phyloP scores from a whole-genome alignment of 768 basidiomycete species.

The Russula sp. region DNA sequence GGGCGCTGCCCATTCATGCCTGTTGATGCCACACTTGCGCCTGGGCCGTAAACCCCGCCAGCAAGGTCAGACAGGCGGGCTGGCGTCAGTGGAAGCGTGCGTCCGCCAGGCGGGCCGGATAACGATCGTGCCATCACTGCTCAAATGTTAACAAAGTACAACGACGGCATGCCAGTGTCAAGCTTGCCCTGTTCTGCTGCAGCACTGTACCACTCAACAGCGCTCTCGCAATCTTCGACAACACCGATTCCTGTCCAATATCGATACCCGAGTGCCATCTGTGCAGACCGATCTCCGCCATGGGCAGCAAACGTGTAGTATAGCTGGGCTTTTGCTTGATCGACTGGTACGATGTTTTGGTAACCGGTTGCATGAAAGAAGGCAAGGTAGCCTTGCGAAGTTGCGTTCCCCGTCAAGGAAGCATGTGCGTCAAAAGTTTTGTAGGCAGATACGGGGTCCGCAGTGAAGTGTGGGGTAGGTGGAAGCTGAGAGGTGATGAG shows the following conservation, averaged over 20 bases:
- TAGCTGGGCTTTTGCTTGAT: constrained; percentile 78
- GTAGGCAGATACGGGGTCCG: constrained; percentile 56
- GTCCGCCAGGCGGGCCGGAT: constrained; percentile 86
- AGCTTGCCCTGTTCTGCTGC: constrained; percentile 76
- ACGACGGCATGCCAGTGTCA: neutral
- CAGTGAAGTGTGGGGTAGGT: constrained; percentile 56
- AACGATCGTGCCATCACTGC: constrained; percentile 74
- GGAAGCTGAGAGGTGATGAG: constrained; percentile 47
- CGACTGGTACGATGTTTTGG: constrained; percentile 48
- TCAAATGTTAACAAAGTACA: constrained; percentile 1
- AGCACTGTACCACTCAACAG: constrained; percentile 82
- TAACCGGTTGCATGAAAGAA: constrained; percentile 91
- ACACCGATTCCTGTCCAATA: constrained; percentile 96
- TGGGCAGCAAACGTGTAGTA: constrained; percentile 94
- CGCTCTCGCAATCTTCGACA: constrained; percentile 73
- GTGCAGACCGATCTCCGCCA: constrained; percentile 76
- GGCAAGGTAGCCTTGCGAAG: constrained; percentile 77
- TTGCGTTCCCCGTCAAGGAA: constrained; percentile 66
- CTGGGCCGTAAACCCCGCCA: constrained; percentile 92
- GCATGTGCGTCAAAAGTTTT: constrained; percentile 60
- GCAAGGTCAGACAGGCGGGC: constrained; percentile 81
- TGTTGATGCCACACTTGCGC: constrained; percentile 89
- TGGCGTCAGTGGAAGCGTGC: constrained; percentile 72
- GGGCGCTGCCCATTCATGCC: constrained; percentile 64
- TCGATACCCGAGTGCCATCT: constrained; percentile 90